Evolutionary conservation across 2,329 filamentous ascomycete species (phyloP).

Genomic region (Incumbomyces delicatus): DNA sequence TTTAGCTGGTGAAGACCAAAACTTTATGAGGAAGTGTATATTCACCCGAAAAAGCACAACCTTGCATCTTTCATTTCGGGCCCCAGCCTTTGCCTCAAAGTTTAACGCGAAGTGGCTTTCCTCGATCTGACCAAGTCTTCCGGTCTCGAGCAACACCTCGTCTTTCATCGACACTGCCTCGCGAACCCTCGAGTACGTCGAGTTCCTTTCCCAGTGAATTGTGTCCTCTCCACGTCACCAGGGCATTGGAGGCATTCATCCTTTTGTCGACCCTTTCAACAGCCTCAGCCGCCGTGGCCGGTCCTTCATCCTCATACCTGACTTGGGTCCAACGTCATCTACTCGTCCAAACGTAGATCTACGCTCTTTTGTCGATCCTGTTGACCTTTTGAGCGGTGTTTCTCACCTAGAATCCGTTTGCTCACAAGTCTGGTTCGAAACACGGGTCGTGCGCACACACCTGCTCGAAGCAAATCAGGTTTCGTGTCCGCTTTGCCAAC

Average conservation of each 20-base stretch:
- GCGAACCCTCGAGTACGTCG: no score
- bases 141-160: no score
- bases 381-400: background rate
- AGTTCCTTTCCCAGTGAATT: no score
- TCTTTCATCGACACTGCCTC: no score
- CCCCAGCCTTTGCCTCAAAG: conserved; percentile 1
- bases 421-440: conserved; percentile 3
- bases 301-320: background rate
- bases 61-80: background rate
- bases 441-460: background rate
- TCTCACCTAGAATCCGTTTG: conserved; percentile 3
- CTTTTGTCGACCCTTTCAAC: background rate
- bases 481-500: background rate
- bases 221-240: no score
- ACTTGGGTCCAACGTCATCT: background rate
- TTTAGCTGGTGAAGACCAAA: no score
- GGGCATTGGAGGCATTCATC: background rate
- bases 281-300: background rate
- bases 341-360: background rate
- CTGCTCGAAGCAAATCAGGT: background rate
- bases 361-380: background rate
- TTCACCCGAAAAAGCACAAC: no score
- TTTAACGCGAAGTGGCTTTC: conserved; percentile 2
- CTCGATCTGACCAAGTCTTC: background rate
- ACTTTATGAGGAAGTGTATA: no score